These are phyloP conservation scores for Fusarium dlaminii DNA, from an alignment of 2,329 filamentous ascomycete species.

Conservation along the genomic window DNA sequence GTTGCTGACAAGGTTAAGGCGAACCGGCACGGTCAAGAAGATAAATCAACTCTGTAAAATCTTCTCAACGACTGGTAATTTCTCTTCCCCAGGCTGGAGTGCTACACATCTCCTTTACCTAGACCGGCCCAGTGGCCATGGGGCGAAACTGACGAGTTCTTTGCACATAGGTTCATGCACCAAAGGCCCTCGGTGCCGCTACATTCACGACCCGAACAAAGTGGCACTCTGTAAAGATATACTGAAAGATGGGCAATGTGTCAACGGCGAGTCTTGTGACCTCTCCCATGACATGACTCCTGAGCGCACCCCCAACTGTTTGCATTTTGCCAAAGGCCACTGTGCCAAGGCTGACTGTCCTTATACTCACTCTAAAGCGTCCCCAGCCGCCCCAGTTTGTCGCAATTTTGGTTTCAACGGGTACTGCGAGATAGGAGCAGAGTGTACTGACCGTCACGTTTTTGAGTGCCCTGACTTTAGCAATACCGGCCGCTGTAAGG, in stretches of 20 bases:
- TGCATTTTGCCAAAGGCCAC: conserved; percentile 89
- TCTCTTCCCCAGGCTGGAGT: conserved; percentile 51
- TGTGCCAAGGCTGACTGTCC: conserved; percentile 88
- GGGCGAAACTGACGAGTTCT: conserved; percentile 55
- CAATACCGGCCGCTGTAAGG: conserved; percentile 86
- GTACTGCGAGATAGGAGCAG: conserved; percentile 84
- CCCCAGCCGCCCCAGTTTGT: conserved; percentile 82
- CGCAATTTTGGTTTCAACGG: conserved; percentile 84
- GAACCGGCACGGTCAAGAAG: conserved; percentile 69
- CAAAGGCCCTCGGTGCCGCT: conserved; percentile 82
- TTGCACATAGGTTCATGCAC: conserved; percentile 77
- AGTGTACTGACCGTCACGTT: conserved; percentile 84
- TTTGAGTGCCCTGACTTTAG: conserved; percentile 95
- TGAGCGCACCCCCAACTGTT: conserved; percentile 85
- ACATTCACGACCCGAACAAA: conserved; percentile 84
- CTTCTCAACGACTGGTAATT: conserved; percentile 75
- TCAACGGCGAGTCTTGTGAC: conserved; percentile 82
- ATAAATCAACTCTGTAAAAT: conserved; percentile 77
- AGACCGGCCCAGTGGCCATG: conserved; percentile 50
- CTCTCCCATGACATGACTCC: conserved; percentile 87
- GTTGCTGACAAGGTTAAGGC: conserved; percentile 56
- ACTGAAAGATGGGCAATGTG: conserved; percentile 81
- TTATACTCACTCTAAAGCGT: conserved; percentile 85
- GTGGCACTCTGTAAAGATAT: conserved; percentile 92
- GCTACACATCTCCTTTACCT: conserved; percentile 32